These are phyloP conservation scores for Suhomyces coccinellae DNA, from an alignment of 1,139 yeast genomes.

Conservation along the genomic window DNA sequence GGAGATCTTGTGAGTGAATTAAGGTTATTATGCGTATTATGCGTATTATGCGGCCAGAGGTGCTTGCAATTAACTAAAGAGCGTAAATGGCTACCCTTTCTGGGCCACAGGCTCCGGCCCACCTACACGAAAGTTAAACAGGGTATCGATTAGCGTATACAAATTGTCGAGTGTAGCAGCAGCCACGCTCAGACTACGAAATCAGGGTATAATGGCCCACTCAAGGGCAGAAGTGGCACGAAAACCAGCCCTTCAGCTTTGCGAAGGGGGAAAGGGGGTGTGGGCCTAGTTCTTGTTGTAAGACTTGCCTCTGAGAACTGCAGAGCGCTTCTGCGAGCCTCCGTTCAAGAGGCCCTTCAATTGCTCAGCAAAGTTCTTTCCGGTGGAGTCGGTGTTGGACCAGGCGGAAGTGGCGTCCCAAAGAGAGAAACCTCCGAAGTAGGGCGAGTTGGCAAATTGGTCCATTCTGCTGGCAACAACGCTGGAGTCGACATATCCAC, in stretches of 20 bases:
- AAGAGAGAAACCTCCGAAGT: slow-evolving; percentile 81
- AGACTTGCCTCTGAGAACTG: neutral
- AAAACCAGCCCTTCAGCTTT: no score
- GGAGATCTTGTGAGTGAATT: no score
- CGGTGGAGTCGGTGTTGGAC: slow-evolving; percentile 13
- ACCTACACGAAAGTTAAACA: no score
- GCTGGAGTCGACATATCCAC: slow-evolving; percentile 48
- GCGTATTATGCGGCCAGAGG: no score
- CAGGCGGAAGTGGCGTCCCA: slow-evolving; percentile 76
- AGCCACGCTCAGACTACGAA: no score
- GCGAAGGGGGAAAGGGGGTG: no score
- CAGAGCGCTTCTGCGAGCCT: neutral
- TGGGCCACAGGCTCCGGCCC: no score
- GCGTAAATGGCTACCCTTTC: no score
- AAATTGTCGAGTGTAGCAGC: neutral
- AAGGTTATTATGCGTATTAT: no score
- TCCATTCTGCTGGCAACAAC: slow-evolving; percentile 26
- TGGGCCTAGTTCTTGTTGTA: neutral
- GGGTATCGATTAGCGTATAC: neutral
- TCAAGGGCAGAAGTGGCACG: no score
- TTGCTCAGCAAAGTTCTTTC: slow-evolving; percentile 15
- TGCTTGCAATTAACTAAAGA: neutral
- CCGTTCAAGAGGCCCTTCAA: slow-evolving; percentile 16
- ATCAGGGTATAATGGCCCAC: no score
- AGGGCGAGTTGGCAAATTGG: slow-evolving; percentile 33